Evolutionary conservation across 305 asterid genomes (phyloP).

Genomic region (Galium porrigens): DNA sequence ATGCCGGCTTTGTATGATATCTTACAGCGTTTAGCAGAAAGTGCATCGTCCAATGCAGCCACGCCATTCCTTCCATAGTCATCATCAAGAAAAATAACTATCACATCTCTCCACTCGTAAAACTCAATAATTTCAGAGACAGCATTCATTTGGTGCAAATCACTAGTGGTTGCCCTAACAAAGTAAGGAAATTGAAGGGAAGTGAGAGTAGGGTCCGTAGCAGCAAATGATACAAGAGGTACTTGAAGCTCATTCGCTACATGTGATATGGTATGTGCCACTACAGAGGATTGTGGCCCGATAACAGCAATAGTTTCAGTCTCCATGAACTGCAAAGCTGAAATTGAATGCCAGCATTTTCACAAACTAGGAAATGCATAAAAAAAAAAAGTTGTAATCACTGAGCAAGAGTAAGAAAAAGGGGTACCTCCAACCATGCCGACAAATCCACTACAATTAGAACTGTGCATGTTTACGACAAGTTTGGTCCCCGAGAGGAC

Average conservation of each 20-base stretch:
- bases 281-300: constrained; percentile 44
- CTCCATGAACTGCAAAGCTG: constrained; percentile 40
- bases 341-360: constrained; percentile 8
- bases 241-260: constrained; percentile 37
- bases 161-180: constrained; percentile 35
- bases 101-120: constrained; percentile 35
- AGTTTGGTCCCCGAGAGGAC: constrained; percentile 54
- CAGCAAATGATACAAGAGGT: constrained; percentile 36
- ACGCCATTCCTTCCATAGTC: constrained; percentile 40
- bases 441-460: constrained; percentile 80
- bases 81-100: constrained; percentile 31
- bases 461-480: constrained; percentile 28
- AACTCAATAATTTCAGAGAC: constrained; percentile 27
- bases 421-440: constrained; percentile 68
- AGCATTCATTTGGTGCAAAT: constrained; percentile 39
- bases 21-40: constrained; percentile 27
- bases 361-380: background rate
- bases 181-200: constrained; percentile 38
- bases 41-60: constrained; percentile 35
- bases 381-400: background rate
- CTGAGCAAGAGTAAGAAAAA: background rate
- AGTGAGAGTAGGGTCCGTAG: constrained; percentile 37
- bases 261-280: constrained; percentile 27
- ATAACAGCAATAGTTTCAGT: constrained; percentile 31
- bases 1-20: constrained; percentile 34